These are phyloP conservation scores for Debaryomyces robertsiae DNA, from an alignment of 1,139 yeast species.

Conservation along the genomic window DNA sequence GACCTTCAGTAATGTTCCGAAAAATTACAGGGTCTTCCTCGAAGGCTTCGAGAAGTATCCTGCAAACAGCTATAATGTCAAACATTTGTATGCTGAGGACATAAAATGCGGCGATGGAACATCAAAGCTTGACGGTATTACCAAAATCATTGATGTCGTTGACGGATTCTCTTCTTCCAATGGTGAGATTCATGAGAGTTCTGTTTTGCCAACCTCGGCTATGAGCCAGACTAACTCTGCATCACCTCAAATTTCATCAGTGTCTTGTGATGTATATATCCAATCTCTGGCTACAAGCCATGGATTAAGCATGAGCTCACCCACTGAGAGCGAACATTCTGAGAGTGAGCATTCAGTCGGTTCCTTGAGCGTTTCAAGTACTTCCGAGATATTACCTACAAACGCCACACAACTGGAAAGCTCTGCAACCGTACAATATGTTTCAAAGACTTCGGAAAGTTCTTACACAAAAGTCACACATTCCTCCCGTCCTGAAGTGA, in stretches of 20 bases:
- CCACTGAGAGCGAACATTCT: too few relatives aligned
- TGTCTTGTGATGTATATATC: background rate
- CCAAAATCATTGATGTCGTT: slow-evolving; percentile 15
- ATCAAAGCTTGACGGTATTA: slow-evolving; percentile 10
- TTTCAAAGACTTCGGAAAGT: too few relatives aligned
- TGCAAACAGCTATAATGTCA: slow-evolving; percentile 9
- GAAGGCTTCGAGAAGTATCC: slow-evolving; percentile 20
- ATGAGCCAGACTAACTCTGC: background rate
- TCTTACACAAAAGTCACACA: too few relatives aligned
- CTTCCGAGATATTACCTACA: too few relatives aligned
- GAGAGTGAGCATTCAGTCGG: too few relatives aligned
- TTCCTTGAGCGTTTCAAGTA: too few relatives aligned
- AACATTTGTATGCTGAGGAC: slow-evolving; percentile 17
- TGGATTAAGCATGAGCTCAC: background rate
- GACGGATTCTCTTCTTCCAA: slow-evolving; percentile 14
- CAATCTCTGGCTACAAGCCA: background rate
- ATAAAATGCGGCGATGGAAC: slow-evolving; percentile 20
- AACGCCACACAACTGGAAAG: too few relatives aligned
- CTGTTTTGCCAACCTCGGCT: background rate
- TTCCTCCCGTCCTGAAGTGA: too few relatives aligned
- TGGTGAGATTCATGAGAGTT: slow-evolving; percentile 8
- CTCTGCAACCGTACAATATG: too few relatives aligned
- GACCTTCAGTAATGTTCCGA: slow-evolving; percentile 14
- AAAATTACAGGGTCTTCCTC: slow-evolving; percentile 19
- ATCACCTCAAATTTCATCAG: background rate